Percentiles rank a stretch among this genome's conserved stretches.
Conservation (phyloP, 495 filamentous ascomycete species). For the Penicillium simplicissimum region DNA sequence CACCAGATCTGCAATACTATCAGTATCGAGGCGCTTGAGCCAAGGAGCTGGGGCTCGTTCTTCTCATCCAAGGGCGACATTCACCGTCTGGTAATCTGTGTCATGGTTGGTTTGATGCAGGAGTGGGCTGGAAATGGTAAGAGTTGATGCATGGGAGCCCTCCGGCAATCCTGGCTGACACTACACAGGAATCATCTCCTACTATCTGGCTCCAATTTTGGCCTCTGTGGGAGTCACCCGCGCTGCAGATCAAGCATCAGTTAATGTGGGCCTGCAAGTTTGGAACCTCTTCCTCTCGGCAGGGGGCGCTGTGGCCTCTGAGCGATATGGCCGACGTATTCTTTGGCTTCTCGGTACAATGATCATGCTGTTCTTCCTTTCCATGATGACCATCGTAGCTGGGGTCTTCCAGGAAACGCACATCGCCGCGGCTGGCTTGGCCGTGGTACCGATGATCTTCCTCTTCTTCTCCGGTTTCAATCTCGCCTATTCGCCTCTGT, state of each 20-base stretch:
- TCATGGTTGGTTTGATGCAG: slow-evolving; percentile 56
- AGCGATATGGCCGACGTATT: slow-evolving; percentile 58
- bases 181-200: slow-evolving; percentile 52
- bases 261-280: slow-evolving; percentile 27
- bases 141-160: not conserved
- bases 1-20: slow-evolving; percentile 49
- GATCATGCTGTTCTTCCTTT: slow-evolving; percentile 57
- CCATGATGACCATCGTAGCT: slow-evolving; percentile 55
- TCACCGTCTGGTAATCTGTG: slow-evolving; percentile 57
- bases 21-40: slow-evolving; percentile 36
- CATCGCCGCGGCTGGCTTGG: slow-evolving; percentile 49
- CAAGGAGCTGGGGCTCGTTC: slow-evolving; percentile 45
- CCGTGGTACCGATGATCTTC: slow-evolving; percentile 61
- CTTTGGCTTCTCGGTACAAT: slow-evolving; percentile 56
- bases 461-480: slow-evolving; percentile 58
- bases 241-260: slow-evolving; percentile 44
- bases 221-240: slow-evolving; percentile 54
- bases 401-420: slow-evolving; percentile 51
- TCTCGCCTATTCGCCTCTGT: slow-evolving; percentile 59
- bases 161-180: not conserved
- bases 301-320: slow-evolving; percentile 55
- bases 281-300: slow-evolving; percentile 33
- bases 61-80: slow-evolving; percentile 67
- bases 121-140: slow-evolving; percentile 70
- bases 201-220: slow-evolving; percentile 58